phyloP scores from a whole-genome alignment of 208 protist genomes.

The Histomonas meleagridis region DNA sequence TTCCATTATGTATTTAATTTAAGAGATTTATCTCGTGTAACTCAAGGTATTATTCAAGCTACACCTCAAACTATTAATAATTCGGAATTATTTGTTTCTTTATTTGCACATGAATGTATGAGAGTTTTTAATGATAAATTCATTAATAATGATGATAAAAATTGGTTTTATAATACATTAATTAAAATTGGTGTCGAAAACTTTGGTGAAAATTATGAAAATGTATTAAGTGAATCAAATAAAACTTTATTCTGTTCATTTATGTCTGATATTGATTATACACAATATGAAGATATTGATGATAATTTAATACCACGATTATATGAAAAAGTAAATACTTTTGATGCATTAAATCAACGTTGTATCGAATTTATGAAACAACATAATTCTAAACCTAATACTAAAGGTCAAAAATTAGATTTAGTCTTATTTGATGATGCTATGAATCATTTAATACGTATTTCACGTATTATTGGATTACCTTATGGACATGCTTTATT shows the following conservation, averaged over 20 bases:
- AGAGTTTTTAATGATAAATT: slow-evolving; percentile 88
- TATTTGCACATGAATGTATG: slow-evolving; percentile 89
- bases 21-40: slow-evolving; percentile 80
- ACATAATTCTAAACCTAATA: slow-evolving; percentile 60
- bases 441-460: slow-evolving; percentile 61
- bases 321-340: slow-evolving; percentile 74
- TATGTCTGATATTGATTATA: slow-evolving; percentile 27
- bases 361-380: slow-evolving; percentile 49
- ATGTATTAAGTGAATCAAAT: background rate
- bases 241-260: slow-evolving; percentile 48
- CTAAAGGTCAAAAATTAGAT: slow-evolving; percentile 54
- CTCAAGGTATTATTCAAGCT: slow-evolving; percentile 75
- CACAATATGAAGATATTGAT: slow-evolving; percentile 43
- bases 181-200: slow-evolving; percentile 57
- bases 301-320: slow-evolving; percentile 59
- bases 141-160: slow-evolving; percentile 75
- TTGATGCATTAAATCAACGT: slow-evolving; percentile 61
- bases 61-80: slow-evolving; percentile 65
- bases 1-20: slow-evolving; percentile 97
- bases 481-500: slow-evolving; percentile 61
- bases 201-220: slow-evolving; percentile 42
- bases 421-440: slow-evolving; percentile 70
- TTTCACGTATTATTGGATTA: slow-evolving; percentile 58
- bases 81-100: slow-evolving; percentile 63
- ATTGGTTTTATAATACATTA: slow-evolving; percentile 76